phyloP scores from a whole-genome alignment of 2,329 filamentous ascomycete genomes.

The Gliomastix tumulicola region DNA sequence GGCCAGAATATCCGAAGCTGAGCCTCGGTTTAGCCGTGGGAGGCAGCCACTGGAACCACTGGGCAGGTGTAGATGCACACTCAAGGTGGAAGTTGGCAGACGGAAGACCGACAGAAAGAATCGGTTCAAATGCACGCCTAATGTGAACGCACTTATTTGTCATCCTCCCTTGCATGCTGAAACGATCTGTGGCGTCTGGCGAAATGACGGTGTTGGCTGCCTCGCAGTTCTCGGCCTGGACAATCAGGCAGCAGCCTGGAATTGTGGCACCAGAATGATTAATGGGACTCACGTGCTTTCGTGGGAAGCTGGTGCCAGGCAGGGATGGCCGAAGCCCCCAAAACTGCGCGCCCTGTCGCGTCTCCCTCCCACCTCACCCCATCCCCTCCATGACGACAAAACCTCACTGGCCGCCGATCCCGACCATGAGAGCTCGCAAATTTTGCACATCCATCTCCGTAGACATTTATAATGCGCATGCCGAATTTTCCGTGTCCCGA shows the following conservation, averaged over 20 bases:
- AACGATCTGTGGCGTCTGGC: too few relatives aligned
- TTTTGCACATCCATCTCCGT: too few relatives aligned
- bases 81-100: too few relatives aligned
- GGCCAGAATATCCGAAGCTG: slow-evolving; percentile 1
- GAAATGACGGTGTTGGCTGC: too few relatives aligned
- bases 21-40: slow-evolving; percentile 3
- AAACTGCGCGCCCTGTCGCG: slow-evolving; percentile 34
- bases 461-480: slow-evolving; percentile 11
- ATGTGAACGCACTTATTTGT: too few relatives aligned
- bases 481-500: slow-evolving; percentile 10
- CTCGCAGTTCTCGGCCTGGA: too few relatives aligned
- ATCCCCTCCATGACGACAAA: slow-evolving; percentile 23
- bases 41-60: not conserved
- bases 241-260: slow-evolving; percentile 2
- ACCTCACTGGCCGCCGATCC: slow-evolving; percentile 4
- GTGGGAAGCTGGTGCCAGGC: slow-evolving; percentile 29
- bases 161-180: too few relatives aligned
- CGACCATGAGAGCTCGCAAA: slow-evolving; percentile 17
- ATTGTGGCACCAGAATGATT: not conserved
- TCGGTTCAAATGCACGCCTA: too few relatives aligned
- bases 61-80: too few relatives aligned
- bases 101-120: too few relatives aligned
- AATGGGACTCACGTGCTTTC: slow-evolving; percentile 33
- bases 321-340: slow-evolving; percentile 14
- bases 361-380: slow-evolving; percentile 31